Percentiles rank a stretch among this genome's conserved stretches.
phyloP scores from a whole-genome alignment of 495 filamentous ascomycete genomes.

The Penicillium ochrochloron region DNA sequence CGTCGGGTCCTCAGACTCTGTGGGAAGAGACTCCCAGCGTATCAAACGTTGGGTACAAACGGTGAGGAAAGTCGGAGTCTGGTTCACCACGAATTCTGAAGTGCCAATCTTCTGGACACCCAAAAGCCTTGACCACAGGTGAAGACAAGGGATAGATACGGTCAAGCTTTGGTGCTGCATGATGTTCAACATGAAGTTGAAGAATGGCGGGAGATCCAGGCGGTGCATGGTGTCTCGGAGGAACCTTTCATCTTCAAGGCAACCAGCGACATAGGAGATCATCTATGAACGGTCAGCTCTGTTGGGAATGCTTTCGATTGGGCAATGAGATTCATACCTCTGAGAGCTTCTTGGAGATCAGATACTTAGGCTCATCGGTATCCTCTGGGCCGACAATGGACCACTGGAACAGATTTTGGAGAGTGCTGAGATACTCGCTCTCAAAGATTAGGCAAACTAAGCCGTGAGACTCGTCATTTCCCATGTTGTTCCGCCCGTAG shows the following conservation, averaged over 20 bases:
- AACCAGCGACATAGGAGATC: conserved; percentile 81
- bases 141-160: conserved; percentile 90
- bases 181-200: conserved; percentile 78
- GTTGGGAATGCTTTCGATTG: neutral
- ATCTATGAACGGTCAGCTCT: conserved; percentile 53
- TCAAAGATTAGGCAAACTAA: conserved; percentile 81
- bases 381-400: conserved; percentile 76
- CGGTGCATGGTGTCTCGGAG: conserved; percentile 55
- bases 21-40: conserved; percentile 82
- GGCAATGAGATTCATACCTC: conserved; percentile 61
- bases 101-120: conserved; percentile 65
- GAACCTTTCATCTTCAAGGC: conserved; percentile 75
- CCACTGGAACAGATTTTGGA: conserved; percentile 80
- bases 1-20: conserved; percentile 78
- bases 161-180: conserved; percentile 84
- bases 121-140: conserved; percentile 83
- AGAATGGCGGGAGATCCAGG: conserved; percentile 73
- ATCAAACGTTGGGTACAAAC: conserved; percentile 77
- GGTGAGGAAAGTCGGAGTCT: conserved; percentile 77
- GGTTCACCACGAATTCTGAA: conserved; percentile 65
- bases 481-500: conserved; percentile 73
- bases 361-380: conserved; percentile 88
- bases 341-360: conserved; percentile 88
- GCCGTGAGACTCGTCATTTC: conserved; percentile 77
- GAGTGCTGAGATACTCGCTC: conserved; percentile 68